These are phyloP conservation scores for Talaromyces albobiverticillius DNA, from an alignment of 2,329 filamentous ascomycete species.

Conservation along the genomic window DNA sequence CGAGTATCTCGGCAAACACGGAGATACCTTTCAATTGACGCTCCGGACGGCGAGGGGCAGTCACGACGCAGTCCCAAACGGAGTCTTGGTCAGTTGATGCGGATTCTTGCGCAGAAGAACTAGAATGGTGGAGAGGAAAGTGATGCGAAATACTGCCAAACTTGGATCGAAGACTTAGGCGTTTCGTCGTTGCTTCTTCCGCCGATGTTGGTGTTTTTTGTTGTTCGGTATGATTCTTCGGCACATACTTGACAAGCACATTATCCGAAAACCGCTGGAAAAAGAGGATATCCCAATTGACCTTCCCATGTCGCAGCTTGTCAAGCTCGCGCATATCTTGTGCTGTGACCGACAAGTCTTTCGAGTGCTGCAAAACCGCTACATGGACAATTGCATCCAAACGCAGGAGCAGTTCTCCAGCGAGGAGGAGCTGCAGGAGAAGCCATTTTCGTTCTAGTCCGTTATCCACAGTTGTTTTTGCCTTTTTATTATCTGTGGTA, in stretches of 20 bases:
- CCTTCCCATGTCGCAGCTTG: constrained; percentile 48
- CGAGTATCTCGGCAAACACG: constrained; percentile 49
- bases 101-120: background rate
- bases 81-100: constrained; percentile 16
- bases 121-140: background rate
- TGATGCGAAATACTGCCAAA: constrained; percentile 25
- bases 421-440: constrained; percentile 53
- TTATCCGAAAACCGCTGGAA: constrained; percentile 53
- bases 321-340: constrained; percentile 47
- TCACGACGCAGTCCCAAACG: constrained; percentile 30
- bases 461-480: constrained; percentile 14
- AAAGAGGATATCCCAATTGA: constrained; percentile 56
- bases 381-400: constrained; percentile 48
- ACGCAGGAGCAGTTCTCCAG: constrained; percentile 54
- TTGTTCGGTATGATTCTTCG: constrained; percentile 5
- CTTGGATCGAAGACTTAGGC: constrained; percentile 21
- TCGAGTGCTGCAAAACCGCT: constrained; percentile 38
- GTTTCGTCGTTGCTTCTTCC: constrained; percentile 6
- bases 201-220: background rate
- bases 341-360: constrained; percentile 36
- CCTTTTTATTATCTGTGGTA: constrained; percentile 5
- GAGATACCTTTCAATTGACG: constrained; percentile 50
- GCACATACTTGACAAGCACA: constrained; percentile 36
- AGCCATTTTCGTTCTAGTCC: constrained; percentile 44
- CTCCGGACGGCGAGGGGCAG: constrained; percentile 34